Base-by-base conservation (phyloP, 371 early-diverging fungal genomes). In the Mortierella sp. region DNA sequence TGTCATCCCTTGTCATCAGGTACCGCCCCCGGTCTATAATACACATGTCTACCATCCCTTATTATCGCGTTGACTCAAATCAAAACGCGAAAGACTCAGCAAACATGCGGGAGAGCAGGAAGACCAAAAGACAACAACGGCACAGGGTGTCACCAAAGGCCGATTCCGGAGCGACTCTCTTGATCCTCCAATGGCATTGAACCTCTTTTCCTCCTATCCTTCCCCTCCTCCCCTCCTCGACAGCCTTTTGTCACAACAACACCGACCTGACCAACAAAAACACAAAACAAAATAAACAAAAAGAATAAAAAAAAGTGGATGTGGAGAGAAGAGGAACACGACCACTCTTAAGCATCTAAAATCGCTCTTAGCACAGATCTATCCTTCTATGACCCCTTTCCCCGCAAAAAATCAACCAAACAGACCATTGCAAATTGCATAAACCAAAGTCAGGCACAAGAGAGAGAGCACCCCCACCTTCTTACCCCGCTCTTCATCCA, bases 401-500 rank as follows among this genome's bases (percentile, higher is more conserved):
- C 68, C 68, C 68, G 68, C 68, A 68, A 38, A 68, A 65, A 38
- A 41, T 11, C 24, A 38, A 3, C 65, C 65, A 65, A 38, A 35
- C 65, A 65, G 8, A 38, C 35, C 24, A 68, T 63, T 32, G 7
- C 35, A 35, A 35, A 63, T 35, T 16, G 63, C 63, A 35, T 32
- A 35, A 63, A 63, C 21, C 51, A 51, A 18, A 51, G 16, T 51
- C 55, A 41, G 38, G 27, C 4, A n/a, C 12, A 0, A 12, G 3
- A 60, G 29, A 4, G 24, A 38, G 68, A 38, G 38, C 43, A 68
- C 7, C 10, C 6, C 10, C 7, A n/a, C 6, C 10, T 10, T 21
- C 41, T 35, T 68, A 38, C 68, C 68, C 68, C 68, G 68, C 68
- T 21, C 35, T 11, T 6, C 63, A 35, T 21, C 21, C 68, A 68